Evolutionary conservation across 306 rosid genomes (phyloP), one percentile per base, ranked within the genome.

Genomic region (Dryas drummondii): DNA sequence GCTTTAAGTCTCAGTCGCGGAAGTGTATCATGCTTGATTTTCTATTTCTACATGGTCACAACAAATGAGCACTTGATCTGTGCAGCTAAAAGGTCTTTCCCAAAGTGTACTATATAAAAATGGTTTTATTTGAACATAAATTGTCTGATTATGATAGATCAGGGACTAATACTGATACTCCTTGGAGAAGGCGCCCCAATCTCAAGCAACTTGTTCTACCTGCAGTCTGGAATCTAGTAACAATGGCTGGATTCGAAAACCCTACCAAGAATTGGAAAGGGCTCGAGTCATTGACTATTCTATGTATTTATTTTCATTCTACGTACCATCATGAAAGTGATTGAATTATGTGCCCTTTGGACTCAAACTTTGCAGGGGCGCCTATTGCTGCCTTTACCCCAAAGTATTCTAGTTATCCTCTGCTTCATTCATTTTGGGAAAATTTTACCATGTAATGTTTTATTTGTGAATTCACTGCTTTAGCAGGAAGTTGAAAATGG

Each of bases 161-260:
- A 0, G 74, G 62, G 6, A 51, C 63, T 32, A 70, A 32, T 9
- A 59, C 3, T 59, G 4, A 17, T 3, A 3, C 0, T 37, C 22
- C 22, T 19, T 53, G 60, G 9, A 84, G 88, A 74, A 81, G n/a
- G n/a, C n/a, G 69, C 3, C 79, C 46, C 11, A 66, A 72, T 9
- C 76, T 84, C 13, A 81, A 78, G 51, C 71, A 63, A 61, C 55
- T 82, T 8, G 74, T 80, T 47, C 74, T 85, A 27, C 81, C 22
- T 19, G 22, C 86, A 7, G 1, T 5, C 0, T 15, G 58, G 13
- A 71, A 68, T 17, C 2, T 3, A 0, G 0, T 79, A 32, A 12
- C 83, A 44, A 17, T 55, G 5, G 1, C 0, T 2, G 82, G 57
- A 27, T 0, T 77, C 0, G 1, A 49, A 0, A 16, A 5, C 0